These are phyloP conservation scores for Firmiana major DNA, from an alignment of 345 rosid genomes.

Conservation along the genomic window DNA sequence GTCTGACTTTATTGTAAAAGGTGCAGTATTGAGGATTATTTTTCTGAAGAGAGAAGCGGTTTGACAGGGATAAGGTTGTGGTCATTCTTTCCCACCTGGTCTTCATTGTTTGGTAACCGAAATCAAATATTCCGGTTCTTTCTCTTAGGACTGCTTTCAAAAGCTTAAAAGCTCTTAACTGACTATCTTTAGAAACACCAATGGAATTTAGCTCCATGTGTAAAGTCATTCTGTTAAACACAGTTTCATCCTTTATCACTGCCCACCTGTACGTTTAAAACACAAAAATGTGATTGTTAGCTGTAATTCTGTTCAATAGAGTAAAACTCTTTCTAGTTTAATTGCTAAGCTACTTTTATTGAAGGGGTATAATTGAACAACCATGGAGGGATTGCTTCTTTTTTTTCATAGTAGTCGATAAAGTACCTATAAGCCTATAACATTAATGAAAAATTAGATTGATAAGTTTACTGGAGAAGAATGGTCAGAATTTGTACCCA, in stretches of 20 bases:
- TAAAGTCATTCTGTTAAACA: constrained; percentile 39
- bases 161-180: constrained; percentile 49
- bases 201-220: constrained; percentile 27
- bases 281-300: not conserved
- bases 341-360: not conserved
- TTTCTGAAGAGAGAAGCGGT: constrained; percentile 48
- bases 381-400: not conserved
- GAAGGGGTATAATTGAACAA: not conserved
- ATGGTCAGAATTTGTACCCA: constrained; percentile 31
- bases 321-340: not conserved
- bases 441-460: not conserved
- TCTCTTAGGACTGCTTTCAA: constrained; percentile 38
- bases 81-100: constrained; percentile 40
- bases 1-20: constrained; percentile 31
- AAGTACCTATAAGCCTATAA: not conserved
- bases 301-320: not conserved
- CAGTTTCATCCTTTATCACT: constrained; percentile 46
- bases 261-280: constrained; percentile 55
- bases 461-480: not conserved
- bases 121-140: constrained; percentile 38
- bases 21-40: constrained; percentile 40
- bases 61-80: constrained; percentile 33
- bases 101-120: constrained; percentile 47
- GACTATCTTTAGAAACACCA: constrained; percentile 60
- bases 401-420: not conserved